Evolutionary conservation across 768 basidiomycete genomes (phyloP).

Genomic region (Xanthoconium stramineum): DNA sequence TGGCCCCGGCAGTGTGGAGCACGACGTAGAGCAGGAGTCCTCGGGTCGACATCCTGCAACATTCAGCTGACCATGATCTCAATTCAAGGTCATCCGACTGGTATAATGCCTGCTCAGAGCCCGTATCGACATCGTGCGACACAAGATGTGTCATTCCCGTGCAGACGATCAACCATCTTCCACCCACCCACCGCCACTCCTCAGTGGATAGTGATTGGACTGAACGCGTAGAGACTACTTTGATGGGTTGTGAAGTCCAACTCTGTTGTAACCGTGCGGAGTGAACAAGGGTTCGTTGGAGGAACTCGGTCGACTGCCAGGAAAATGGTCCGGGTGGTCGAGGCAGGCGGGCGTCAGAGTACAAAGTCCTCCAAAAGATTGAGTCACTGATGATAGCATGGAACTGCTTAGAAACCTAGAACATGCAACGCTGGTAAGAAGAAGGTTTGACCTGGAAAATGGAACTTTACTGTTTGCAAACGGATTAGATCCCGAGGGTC

Average conservation of each 20-base stretch:
- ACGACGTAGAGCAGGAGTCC: not conserved
- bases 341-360: not conserved
- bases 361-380: not conserved
- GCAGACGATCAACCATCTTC: not conserved
- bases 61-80: not conserved
- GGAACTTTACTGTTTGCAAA: too few relatives aligned
- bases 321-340: not conserved
- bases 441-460: too few relatives aligned
- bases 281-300: not conserved
- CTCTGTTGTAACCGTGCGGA: not conserved
- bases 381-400: not conserved
- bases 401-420: not conserved
- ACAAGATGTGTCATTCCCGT: not conserved
- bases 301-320: not conserved
- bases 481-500: too few relatives aligned
- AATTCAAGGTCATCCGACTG: not conserved
- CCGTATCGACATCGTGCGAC: not conserved
- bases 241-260: not conserved
- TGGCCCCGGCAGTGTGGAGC: too few relatives aligned
- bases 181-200: not conserved
- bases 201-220: not conserved
- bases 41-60: not conserved
- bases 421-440: too few relatives aligned
- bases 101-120: not conserved
- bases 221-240: not conserved